Base-by-base conservation (phyloP, 2,329 filamentous ascomycete genomes). In the Calonectria pseudoturangicola region DNA sequence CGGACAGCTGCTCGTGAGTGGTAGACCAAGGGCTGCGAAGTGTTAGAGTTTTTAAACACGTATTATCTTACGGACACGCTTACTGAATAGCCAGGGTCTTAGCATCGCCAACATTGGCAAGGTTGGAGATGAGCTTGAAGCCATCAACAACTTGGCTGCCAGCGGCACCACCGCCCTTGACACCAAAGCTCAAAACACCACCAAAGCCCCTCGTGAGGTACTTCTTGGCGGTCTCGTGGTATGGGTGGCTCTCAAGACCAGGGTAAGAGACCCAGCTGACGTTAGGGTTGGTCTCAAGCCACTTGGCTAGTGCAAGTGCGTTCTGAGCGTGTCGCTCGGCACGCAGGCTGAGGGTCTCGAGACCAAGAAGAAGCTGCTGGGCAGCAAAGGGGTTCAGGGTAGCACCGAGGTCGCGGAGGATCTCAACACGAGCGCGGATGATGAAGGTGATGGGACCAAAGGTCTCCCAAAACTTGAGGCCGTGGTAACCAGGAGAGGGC, bases 231-330 rank as follows among this genome's bases (percentile, higher is more conserved):
- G 92, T 84, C 81, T 90, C 90, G 84, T 98, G 94, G 80, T 92
- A 95, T 15, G 91, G 88, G 84, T 98, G 97, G 87, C 89, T 94
- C 85, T 93, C 90, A 4, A 98, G 89, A 25, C 97, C 97, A 0
- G 94, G 96, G 85, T 98, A 98, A 45, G 94, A 97, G 13, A 98
- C 96, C 96, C 96, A 99, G 79, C 90, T 90, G 60, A 98, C 96
- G 81, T 97, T 91, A 66, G 92, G 89, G 86, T 95, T 96, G 82
- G 90, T 91, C 88, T 97, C 92, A 51, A 98, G 89, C 92, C 95
- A 97, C 81, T 89, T 88, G 1, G 96, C 96, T 68, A 98, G 88
- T 27, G 92, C 90, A 47, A 96, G 84, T 1, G 97, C 92, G 83
- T 98, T 98, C 81, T 92, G 88, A 0, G 94, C 96, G 83, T 98